phyloP scores from a whole-genome alignment of 2,329 filamentous ascomycete genomes.

The Juglanconis juglandina region DNA sequence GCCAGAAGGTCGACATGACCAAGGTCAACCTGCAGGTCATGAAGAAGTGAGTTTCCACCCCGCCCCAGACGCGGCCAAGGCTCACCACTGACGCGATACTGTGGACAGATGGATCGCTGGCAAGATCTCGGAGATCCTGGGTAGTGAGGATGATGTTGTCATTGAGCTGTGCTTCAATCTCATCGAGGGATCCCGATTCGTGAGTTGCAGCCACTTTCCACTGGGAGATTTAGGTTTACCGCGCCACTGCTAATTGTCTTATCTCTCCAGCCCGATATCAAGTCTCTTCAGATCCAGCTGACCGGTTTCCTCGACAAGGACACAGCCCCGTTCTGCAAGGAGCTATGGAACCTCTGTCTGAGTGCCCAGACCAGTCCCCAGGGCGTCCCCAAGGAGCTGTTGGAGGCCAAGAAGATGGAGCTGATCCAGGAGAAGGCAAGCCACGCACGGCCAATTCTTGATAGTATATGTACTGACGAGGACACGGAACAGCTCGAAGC shows the following conservation, averaged over 20 bases:
- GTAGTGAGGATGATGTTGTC: constrained; percentile 93
- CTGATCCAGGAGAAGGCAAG: constrained; percentile 88
- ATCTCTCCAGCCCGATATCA: constrained; percentile 79
- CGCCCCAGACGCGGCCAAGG: background rate
- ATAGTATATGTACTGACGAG: background rate
- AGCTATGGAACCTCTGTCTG: constrained; percentile 86
- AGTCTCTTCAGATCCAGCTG: constrained; percentile 88
- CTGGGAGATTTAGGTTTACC: background rate
- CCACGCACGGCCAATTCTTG: background rate
- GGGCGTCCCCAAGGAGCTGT: constrained; percentile 87
- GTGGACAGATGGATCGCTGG: constrained; percentile 80
- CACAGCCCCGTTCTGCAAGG: constrained; percentile 83
- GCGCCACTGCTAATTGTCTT: constrained; percentile 21
- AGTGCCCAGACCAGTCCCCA: constrained; percentile 86
- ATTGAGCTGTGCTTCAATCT: constrained; percentile 76
- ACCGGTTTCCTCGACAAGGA: constrained; percentile 95
- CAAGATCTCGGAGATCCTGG: constrained; percentile 81
- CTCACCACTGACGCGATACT: constrained; percentile 11
- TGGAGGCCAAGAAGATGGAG: constrained; percentile 95
- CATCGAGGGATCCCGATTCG: constrained; percentile 71
- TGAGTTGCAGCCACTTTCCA: constrained; percentile 43
- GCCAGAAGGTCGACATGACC: constrained; percentile 90
- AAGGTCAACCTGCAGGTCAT: constrained; percentile 98
- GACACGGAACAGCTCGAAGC: constrained; percentile 63
- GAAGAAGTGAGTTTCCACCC: constrained; percentile 71